These are phyloP conservation scores for Roridomyces roridus DNA, from an alignment of 768 basidiomycete species.

Conservation along the genomic window DNA sequence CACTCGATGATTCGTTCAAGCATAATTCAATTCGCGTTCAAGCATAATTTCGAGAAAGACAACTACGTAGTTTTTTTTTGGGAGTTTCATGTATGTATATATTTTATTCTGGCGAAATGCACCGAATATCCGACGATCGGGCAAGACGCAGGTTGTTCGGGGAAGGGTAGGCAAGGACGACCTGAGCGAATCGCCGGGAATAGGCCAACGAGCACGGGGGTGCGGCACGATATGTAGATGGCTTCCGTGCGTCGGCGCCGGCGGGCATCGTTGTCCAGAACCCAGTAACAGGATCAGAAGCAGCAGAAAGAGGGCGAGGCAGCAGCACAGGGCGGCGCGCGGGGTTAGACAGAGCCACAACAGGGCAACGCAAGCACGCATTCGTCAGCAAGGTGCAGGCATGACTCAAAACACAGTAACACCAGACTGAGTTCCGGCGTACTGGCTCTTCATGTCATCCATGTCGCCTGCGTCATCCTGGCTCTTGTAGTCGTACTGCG, in stretches of 20 bases:
- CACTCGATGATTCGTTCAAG: too few relatives aligned
- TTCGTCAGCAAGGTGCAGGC: not conserved
- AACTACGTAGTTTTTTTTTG: constrained; percentile 13
- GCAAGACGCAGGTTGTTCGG: constrained; percentile 9
- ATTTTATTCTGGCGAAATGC: constrained; percentile 20
- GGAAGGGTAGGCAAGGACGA: constrained; percentile 18
- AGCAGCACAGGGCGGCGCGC: constrained; percentile 19
- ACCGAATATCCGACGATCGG: constrained; percentile 1
- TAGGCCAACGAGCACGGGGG: constrained; percentile 14
- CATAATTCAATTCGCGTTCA: too few relatives aligned
- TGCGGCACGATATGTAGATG: constrained; percentile 6
- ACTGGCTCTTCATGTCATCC: constrained; percentile 91
- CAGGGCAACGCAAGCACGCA: constrained; percentile 8
- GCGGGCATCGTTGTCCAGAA: constrained; percentile 22
- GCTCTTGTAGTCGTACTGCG: constrained; percentile 86
- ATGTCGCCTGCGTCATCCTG: constrained; percentile 82
- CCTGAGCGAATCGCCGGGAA: constrained; percentile 20
- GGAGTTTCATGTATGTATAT: constrained; percentile 6
- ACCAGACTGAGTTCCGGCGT: constrained; percentile 83
- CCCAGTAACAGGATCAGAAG: constrained; percentile 10
- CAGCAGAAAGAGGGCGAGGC: constrained; percentile 5
- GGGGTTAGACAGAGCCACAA: constrained; percentile 4
- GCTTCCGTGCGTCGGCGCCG: constrained; percentile 13
- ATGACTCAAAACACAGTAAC: constrained; percentile 80
- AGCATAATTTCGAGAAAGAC: too few relatives aligned